phyloP scores from a whole-genome alignment of 768 basidiomycete genomes.

The Phylloporus arenicola region DNA sequence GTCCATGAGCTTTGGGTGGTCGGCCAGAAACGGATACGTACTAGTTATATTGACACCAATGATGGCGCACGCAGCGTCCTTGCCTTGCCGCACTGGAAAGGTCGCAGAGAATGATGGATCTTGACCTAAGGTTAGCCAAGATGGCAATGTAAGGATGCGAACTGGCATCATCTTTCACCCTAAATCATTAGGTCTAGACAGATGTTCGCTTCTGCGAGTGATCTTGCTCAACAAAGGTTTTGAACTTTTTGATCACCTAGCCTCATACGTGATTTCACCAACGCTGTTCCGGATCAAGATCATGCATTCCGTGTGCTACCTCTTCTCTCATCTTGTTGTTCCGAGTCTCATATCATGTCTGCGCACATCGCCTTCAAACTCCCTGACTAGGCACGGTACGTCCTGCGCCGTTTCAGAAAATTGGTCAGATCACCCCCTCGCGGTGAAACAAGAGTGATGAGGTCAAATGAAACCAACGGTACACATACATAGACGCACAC shows the following conservation, averaged over 20 bases:
- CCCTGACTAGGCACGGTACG: too few relatives aligned
- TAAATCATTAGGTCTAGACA: background rate
- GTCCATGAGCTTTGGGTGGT: background rate
- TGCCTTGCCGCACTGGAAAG: background rate
- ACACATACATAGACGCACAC: too few relatives aligned
- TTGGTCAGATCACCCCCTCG: too few relatives aligned
- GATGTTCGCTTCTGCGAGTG: background rate
- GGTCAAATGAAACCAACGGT: too few relatives aligned
- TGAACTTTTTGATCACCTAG: background rate
- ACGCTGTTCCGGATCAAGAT: too few relatives aligned
- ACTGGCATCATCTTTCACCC: background rate
- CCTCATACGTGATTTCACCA: background rate
- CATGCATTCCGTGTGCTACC: too few relatives aligned
- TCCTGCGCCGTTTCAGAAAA: too few relatives aligned
- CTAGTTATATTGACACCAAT: background rate
- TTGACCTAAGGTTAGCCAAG: conserved; percentile 7
- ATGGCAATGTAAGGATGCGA: conserved; percentile 5
- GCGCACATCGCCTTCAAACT: too few relatives aligned
- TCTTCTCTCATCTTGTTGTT: too few relatives aligned
- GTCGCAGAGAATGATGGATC: background rate
- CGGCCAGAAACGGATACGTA: conserved; percentile 7
- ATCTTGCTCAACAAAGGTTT: background rate
- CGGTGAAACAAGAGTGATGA: too few relatives aligned
- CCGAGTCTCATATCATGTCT: too few relatives aligned
- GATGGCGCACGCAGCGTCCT: conserved; percentile 5